A percentile compares a stretch with the other conserved stretches of the same genome.
These are phyloP conservation scores for Penicillium soppii DNA, from an alignment of 495 filamentous ascomycete genomes.

Conservation along the genomic window DNA sequence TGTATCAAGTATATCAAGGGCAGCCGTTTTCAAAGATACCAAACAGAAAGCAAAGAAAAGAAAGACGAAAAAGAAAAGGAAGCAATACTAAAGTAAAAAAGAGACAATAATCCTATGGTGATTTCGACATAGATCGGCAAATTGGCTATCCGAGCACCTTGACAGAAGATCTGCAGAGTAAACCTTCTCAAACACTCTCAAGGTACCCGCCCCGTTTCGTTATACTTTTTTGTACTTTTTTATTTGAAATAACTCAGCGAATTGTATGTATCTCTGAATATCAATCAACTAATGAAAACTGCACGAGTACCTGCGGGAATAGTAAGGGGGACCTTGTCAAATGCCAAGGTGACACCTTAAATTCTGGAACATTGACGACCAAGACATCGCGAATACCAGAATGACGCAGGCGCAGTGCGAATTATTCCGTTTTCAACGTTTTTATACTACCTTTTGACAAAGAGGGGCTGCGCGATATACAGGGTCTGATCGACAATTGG, in stretches of 20 bases:
- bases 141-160: conserved; percentile 9
- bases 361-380: conserved; percentile 9
- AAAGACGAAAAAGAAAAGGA: background rate
- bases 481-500: conserved; percentile 1
- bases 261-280: too few species aligned
- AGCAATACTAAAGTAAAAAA: background rate
- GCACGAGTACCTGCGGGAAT: background rate
- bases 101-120: background rate
- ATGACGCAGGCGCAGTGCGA: conserved; percentile 8
- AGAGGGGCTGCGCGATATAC: background rate
- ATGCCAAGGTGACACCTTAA: background rate
- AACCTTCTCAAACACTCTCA: conserved; percentile 44
- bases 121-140: conserved; percentile 12
- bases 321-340: conserved; percentile 7
- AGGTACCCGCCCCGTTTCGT: conserved; percentile 21
- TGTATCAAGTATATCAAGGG: background rate
- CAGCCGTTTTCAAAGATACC: too few species aligned
- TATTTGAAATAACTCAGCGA: background rate
- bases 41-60: background rate
- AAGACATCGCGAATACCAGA: conserved; percentile 10
- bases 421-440: conserved; percentile 23
- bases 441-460: conserved; percentile 1
- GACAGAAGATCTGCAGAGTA: conserved; percentile 26
- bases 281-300: background rate
- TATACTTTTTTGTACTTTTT: background rate